Evolutionary conservation across 192 early-diverging fungal species (phyloP), one percentile per base, ranked within the genome.

Genomic region (Entophlyctis luteolus): DNA sequence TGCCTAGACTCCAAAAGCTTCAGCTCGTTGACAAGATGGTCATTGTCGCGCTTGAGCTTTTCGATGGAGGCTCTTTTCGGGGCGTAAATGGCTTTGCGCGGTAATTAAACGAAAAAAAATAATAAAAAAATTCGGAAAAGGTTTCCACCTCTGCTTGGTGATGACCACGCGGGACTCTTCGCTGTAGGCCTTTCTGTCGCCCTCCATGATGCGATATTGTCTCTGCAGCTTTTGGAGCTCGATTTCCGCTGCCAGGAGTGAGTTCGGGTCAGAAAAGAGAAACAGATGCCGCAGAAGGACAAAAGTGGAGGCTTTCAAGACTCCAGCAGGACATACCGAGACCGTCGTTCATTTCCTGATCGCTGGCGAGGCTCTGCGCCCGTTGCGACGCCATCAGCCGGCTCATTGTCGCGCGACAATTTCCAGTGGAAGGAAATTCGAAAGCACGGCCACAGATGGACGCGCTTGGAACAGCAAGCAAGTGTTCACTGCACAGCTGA

Each of bases 161-260:
- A 85, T 81, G 5, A 79, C 57, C 10, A 85, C 36, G 28, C 80
- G 39, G 6, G 79, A 79, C 48, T 85, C 83, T 68, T 85, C 83
- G 56, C 73, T 74, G 74, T 85, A 85, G 1, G 83, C 81, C 66
- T 85, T 84, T 10, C 82, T 62, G 50, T 84, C 82, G 31, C 79
- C 77, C 59, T 84, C 82, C 81, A 83, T 83, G 62, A 83, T 83
- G 8, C 81, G 62, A 59, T 83, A 83, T 62, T 83, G 81, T 3
- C 81, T 53, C 55, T 80, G 78, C 33, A 83, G 69, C 55, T 77
- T 79, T 42, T 83, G 81, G 22, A 83, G 69, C 58, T 83, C 81
- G 22, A 83, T 75, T 52, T 83, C 81, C 29, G 81, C 78, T 83
- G 52, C n/a, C 4, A 23, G 35, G 56, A 4, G 50, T 25, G 1